A percentile compares a stretch with the other conserved stretches of the same genome.
phyloP scores from a whole-genome alignment of 495 filamentous ascomycete species.

The Neurospora terricola region DNA sequence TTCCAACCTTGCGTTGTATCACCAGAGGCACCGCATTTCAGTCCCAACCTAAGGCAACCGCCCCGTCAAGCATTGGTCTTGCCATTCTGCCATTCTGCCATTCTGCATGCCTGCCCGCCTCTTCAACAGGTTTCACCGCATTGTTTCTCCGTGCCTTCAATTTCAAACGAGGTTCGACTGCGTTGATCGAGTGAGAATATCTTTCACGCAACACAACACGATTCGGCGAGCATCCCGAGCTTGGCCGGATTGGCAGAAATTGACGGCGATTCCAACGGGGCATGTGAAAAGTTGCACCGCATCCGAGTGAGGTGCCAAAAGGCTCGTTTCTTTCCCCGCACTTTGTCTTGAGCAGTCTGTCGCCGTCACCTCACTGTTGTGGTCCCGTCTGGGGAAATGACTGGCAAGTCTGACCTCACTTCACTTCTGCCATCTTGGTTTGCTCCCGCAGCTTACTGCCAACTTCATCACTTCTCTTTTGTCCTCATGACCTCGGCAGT shows the following conservation, averaged over 20 bases:
- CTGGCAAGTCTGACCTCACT: background rate
- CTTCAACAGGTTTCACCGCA: background rate
- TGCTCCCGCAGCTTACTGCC: background rate
- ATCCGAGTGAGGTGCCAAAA: background rate
- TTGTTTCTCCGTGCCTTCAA: background rate
- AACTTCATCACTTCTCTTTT: background rate
- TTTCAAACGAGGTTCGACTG: background rate
- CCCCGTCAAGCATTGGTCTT: background rate
- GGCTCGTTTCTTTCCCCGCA: background rate
- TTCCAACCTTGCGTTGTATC: background rate
- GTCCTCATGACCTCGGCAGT: background rate
- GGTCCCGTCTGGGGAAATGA: background rate
- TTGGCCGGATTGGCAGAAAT: background rate
- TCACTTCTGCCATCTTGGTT: background rate
- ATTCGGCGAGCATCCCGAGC: background rate
- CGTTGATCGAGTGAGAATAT: background rate
- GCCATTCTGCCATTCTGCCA: background rate
- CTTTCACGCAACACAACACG: background rate
- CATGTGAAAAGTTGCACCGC: background rate
- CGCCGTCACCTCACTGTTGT: background rate
- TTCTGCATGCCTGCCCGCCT: background rate
- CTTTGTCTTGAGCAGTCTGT: background rate
- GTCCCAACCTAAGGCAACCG: background rate
- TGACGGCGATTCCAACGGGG: background rate
- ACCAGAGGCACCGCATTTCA: background rate